These are phyloP conservation scores for Mucor velutinosus DNA, from an alignment of 371 early-diverging fungal species.

Conservation along the genomic window DNA sequence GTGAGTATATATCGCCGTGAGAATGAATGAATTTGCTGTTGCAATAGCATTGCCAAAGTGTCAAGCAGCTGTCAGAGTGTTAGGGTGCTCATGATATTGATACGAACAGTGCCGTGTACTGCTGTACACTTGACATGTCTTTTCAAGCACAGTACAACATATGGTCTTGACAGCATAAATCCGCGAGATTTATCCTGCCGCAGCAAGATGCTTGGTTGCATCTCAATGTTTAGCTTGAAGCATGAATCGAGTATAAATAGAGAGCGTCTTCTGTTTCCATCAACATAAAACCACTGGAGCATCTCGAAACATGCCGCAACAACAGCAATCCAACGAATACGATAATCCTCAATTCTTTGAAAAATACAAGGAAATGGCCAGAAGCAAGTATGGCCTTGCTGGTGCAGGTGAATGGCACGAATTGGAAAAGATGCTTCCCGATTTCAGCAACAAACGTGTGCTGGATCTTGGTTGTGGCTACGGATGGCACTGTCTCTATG, in stretches of 20 bases:
- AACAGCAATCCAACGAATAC: conserved; percentile 8
- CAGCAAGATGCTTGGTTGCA: background rate
- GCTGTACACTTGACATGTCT: too few relatives aligned
- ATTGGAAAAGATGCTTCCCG: conserved; percentile 17
- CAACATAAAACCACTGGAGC: too few relatives aligned
- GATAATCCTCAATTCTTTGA: conserved; percentile 25
- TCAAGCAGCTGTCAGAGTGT: too few relatives aligned
- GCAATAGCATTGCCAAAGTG: too few relatives aligned
- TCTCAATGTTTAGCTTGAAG: too few relatives aligned
- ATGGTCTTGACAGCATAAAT: background rate
- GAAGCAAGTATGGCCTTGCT: conserved; percentile 17
- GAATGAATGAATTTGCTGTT: too few relatives aligned
- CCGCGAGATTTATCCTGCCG: background rate
- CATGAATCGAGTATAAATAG: background rate
- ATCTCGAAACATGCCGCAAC: background rate
- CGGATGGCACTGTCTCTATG: conserved; percentile 28
- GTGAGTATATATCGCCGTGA: too few relatives aligned
- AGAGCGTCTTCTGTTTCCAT: too few relatives aligned
- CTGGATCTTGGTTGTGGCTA: conserved; percentile 28
- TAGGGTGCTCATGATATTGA: too few relatives aligned
- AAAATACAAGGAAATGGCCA: conserved; percentile 17
- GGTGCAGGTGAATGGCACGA: conserved; percentile 27
- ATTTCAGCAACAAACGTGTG: conserved; percentile 16
- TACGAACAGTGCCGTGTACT: too few relatives aligned
- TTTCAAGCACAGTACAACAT: too few relatives aligned